Evolutionary conservation across 108 stramenopile genomes (phyloP), one percentile per base, ranked within the genome.

Genomic region (Stephanodiscus minutulus): DNA sequence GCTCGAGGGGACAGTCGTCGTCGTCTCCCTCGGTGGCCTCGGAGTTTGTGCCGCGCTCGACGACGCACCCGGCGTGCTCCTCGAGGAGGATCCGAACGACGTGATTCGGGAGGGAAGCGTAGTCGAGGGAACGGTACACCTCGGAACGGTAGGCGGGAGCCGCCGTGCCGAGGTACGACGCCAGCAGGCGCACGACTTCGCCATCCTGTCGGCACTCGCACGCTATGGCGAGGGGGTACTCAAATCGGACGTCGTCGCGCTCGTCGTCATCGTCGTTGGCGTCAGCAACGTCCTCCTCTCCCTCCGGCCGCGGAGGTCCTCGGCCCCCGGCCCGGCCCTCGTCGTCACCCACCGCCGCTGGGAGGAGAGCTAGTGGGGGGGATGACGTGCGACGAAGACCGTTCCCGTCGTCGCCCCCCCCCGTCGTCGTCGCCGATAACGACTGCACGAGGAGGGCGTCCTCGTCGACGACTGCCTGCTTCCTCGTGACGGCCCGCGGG

Each of bases 401-500:
- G 46, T 65, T 46, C 1, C n/a, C 28, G 33, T 20, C 29, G 33
- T 65, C 53, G 5, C 6, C 22, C 33, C 48, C 46, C 54, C 0
- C 22, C 15, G 18, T 49, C 10, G 7, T 18, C 36, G 29, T 44
- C 8, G 29, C 12, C 35, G n/a, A 33, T 7, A 12, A n/a, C 2
- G 18, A 18, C 6, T 56, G 49, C 20, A 62, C 62, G 53, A 69
- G 48, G 27, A 77, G 58, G 13, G 69, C 55, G 50, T 77, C 76
- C 43, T 77, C 76, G 41, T 77, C 63, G 20, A 54, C 29, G 22
- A 77, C 68, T 15, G 68, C 68, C 46, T 70, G 76, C 55, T 84
- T 79, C 41, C 72, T 72, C 22, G 72, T 60, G 5, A 86, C 83
- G 0, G 87, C 88, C 10, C 70, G 48, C 25, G 89, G 93, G 66